Evolutionary conservation across 371 early-diverging fungal species (phyloP).

Genomic region (Mortierella sp.): DNA sequence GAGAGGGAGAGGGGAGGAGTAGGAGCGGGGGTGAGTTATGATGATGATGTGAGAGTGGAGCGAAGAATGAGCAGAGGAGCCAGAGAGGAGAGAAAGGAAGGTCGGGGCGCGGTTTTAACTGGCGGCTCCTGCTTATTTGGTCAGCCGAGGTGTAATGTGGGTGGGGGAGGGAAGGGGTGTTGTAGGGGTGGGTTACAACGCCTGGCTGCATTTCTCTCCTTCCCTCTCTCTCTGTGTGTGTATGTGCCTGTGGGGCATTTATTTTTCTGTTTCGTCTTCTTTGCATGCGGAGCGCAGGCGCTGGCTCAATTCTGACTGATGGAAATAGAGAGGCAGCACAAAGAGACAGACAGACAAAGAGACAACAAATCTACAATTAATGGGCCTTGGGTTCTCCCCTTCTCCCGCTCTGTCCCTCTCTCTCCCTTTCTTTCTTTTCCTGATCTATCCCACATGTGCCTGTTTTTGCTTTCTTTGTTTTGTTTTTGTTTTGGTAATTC

Average conservation of each 20-base stretch:
- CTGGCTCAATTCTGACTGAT: neutral
- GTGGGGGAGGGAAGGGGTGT: neutral
- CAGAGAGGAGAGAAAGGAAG: neutral
- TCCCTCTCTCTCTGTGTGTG: neutral
- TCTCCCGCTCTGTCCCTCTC: neutral
- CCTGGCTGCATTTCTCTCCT: neutral
- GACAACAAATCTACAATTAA: neutral
- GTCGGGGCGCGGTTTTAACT: conserved; percentile 5
- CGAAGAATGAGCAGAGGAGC: neutral
- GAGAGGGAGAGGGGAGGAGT: neutral
- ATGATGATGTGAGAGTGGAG: neutral
- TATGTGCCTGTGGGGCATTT: neutral
- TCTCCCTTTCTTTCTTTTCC: neutral
- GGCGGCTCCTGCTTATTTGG: neutral
- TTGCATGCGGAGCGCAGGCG: neutral
- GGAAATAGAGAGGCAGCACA: neutral
- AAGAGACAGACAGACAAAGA: neutral
- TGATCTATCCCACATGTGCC: neutral
- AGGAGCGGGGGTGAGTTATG: neutral
- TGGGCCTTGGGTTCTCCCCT: neutral
- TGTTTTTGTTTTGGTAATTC: neutral
- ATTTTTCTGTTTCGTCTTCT: neutral
- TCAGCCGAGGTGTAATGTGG: neutral
- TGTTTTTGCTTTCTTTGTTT: neutral
- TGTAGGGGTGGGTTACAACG: neutral